A percentile compares a stretch with the other conserved stretches of the same genome.
Conservation (phyloP, 495 filamentous ascomycete species). For the Hypoxylon lienhwacheense region DNA sequence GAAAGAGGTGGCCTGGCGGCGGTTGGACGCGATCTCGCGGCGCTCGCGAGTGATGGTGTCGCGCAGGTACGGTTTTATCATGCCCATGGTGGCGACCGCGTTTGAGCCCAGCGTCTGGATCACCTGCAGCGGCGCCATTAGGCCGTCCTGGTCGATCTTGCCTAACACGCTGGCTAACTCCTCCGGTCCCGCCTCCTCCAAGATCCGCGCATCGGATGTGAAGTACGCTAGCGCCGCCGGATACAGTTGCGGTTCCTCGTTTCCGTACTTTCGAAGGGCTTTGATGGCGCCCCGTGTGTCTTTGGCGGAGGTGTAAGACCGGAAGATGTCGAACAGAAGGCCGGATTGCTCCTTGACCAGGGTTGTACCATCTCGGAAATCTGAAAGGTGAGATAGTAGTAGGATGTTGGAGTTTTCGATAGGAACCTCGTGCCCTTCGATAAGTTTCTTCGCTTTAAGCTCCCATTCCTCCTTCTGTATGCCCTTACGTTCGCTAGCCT, state of each 20-base stretch:
- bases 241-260: slow-evolving; percentile 89
- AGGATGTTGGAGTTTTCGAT: slow-evolving; percentile 95
- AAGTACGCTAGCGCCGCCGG: slow-evolving; percentile 92
- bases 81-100: slow-evolving; percentile 88
- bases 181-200: slow-evolving; percentile 84
- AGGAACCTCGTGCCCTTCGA: slow-evolving; percentile 69
- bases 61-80: slow-evolving; percentile 90
- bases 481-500: slow-evolving; percentile 72
- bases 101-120: slow-evolving; percentile 76
- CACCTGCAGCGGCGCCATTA: slow-evolving; percentile 96
- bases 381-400: slow-evolving; percentile 85
- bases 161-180: slow-evolving; percentile 77
- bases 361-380: slow-evolving; percentile 87
- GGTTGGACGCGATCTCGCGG: slow-evolving; percentile 80
- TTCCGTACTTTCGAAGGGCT: slow-evolving; percentile 87
- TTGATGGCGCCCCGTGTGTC: slow-evolving; percentile 89
- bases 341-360: slow-evolving; percentile 94
- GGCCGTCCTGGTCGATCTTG: slow-evolving; percentile 83
- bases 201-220: slow-evolving; percentile 76
- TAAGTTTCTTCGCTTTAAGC: slow-evolving; percentile 81
- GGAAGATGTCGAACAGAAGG: slow-evolving; percentile 90
- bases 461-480: slow-evolving; percentile 75
- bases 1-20: slow-evolving; percentile 79
- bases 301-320: slow-evolving; percentile 90
- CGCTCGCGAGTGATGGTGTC: slow-evolving; percentile 86